phyloP scores from a whole-genome alignment of 1,284 basidiomycete genomes.

The Vanrija sp. region DNA sequence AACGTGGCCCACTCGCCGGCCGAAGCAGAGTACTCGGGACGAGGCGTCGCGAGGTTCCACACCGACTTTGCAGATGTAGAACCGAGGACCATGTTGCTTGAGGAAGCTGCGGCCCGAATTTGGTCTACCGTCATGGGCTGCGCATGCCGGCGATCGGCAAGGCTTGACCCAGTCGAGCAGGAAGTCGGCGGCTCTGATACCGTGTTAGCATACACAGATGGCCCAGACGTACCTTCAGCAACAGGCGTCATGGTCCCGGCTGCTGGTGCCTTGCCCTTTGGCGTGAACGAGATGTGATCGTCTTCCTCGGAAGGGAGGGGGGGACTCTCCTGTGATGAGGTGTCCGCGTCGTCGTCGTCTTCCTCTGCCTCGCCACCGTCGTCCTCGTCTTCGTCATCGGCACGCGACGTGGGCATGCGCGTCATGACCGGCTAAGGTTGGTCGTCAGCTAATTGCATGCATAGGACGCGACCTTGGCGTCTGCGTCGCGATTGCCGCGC shows the following conservation, averaged over 20 bases:
- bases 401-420: conserved; percentile 5
- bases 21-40: not conserved
- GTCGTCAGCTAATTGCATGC: not conserved
- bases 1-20: not conserved
- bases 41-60: not conserved
- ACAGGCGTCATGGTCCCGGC: not conserved
- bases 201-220: not conserved
- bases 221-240: not conserved
- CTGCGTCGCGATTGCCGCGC: no score
- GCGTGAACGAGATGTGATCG: not conserved
- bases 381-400: conserved; percentile 21
- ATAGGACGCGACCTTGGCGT: not conserved
- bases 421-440: conserved; percentile 42
- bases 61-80: not conserved
- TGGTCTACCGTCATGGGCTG: not conserved
- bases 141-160: not conserved
- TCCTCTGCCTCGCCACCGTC: conserved; percentile 28
- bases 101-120: not conserved
- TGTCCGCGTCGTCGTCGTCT: conserved; percentile 18
- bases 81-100: not conserved
- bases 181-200: not conserved
- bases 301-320: not conserved
- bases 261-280: conserved; percentile 2
- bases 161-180: not conserved
- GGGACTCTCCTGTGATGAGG: conserved; percentile 5